Conservation (phyloP, 306 rosid species). For the Vigna unguiculata region DNA sequence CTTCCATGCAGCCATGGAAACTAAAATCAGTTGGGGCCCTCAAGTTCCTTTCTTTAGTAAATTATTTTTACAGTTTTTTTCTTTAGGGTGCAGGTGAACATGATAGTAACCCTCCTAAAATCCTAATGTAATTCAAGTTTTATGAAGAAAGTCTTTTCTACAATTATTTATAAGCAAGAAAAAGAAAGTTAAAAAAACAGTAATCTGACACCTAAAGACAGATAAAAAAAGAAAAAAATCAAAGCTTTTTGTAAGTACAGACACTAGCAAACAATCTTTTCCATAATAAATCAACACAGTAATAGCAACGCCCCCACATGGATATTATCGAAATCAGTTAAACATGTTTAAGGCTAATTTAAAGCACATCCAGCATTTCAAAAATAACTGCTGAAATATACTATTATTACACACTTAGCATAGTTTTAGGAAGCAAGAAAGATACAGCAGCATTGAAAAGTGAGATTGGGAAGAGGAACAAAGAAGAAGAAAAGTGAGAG, state of each 20-base stretch:
- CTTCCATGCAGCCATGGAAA: slow-evolving; percentile 29
- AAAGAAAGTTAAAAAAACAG: slow-evolving; percentile 22
- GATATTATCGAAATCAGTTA: not conserved
- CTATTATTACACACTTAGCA: not conserved
- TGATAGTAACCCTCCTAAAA: not conserved
- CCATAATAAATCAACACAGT: slow-evolving; percentile 5
- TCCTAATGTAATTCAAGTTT: not conserved
- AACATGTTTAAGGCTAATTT: not conserved
- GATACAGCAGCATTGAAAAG: slow-evolving; percentile 25
- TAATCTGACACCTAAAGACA: not conserved
- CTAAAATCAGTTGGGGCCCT: slow-evolving; percentile 33
- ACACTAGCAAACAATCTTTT: not conserved
- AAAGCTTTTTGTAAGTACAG: not conserved
- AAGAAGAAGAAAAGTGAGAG: not conserved
- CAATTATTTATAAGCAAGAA: not conserved
- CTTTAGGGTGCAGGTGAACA: slow-evolving; percentile 1
- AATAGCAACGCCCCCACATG: not conserved
- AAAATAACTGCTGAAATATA: not conserved
- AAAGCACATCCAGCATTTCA: not conserved
- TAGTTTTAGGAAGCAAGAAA: slow-evolving; percentile 25
- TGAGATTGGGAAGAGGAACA: slow-evolving; percentile 34
- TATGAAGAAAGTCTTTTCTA: too few species aligned
- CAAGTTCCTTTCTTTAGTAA: slow-evolving; percentile 30
- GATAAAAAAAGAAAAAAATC: not conserved
- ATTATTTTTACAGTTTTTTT: not conserved